Evolutionary conservation across 768 basidiomycete genomes (phyloP).

Genomic region (Artomyces pyxidatus): DNA sequence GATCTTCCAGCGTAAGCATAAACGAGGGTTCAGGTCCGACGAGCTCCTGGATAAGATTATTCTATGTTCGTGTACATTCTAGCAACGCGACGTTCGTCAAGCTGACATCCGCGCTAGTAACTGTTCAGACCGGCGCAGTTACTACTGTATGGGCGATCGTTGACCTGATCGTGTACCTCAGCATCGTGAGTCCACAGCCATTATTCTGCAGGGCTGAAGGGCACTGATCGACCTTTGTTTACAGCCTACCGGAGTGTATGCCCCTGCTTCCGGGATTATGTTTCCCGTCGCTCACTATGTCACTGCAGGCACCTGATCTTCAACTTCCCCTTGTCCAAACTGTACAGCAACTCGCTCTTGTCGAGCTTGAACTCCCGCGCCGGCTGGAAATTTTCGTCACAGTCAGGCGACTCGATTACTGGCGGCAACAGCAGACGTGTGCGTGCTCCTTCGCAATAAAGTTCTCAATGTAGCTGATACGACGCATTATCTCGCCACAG

Average conservation of each 20-base stretch:
- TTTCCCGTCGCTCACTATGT: not conserved
- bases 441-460: not conserved
- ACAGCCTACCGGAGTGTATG: conserved; percentile 3
- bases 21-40: conserved; percentile 15
- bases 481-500: not conserved
- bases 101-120: conserved; percentile 11
- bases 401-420: not conserved
- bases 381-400: not conserved
- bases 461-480: not conserved
- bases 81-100: not conserved
- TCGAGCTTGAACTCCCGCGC: not conserved
- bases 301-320: conserved; percentile 9
- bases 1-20: conserved; percentile 6
- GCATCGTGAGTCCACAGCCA: conserved; percentile 11
- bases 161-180: conserved; percentile 21
- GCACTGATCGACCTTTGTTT: not conserved
- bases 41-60: conserved; percentile 15
- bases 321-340: conserved; percentile 11
- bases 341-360: conserved; percentile 4
- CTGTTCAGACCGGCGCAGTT: conserved; percentile 24
- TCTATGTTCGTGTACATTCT: conserved; percentile 4
- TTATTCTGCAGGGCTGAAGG: not conserved
- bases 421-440: not conserved
- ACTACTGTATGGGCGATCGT: conserved; percentile 17
- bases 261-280: not conserved